These are phyloP conservation scores for Plicaturopsis crispa DNA, from an alignment of 768 basidiomycete genomes.

Conservation along the genomic window DNA sequence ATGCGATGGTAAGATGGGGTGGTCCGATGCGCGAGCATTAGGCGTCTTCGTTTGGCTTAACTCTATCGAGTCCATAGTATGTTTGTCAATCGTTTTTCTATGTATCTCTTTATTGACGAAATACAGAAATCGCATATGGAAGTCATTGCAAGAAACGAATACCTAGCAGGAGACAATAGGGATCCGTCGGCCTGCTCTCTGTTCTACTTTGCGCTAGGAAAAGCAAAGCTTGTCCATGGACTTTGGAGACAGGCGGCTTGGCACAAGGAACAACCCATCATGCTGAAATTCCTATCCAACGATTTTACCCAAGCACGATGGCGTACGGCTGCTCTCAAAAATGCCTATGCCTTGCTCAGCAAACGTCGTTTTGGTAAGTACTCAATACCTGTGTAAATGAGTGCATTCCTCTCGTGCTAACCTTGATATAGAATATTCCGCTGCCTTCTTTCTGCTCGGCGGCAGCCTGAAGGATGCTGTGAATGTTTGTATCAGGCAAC, in stretches of 20 bases:
- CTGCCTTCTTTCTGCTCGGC: slow-evolving; percentile 94
- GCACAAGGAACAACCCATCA: slow-evolving; percentile 82
- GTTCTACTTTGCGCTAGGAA: slow-evolving; percentile 92
- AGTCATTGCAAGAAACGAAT: slow-evolving; percentile 84
- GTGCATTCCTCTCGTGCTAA: slow-evolving; percentile 4
- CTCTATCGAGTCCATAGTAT: slow-evolving; percentile 70
- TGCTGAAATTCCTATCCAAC: slow-evolving; percentile 90
- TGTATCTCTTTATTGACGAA: not conserved
- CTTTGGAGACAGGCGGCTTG: slow-evolving; percentile 94
- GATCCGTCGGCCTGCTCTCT: slow-evolving; percentile 88
- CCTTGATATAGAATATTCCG: slow-evolving; percentile 76
- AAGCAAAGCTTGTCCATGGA: slow-evolving; percentile 86
- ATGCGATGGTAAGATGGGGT: slow-evolving; percentile 81
- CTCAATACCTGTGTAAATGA: not conserved
- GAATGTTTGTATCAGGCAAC: slow-evolving; percentile 79
- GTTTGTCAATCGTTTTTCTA: slow-evolving; percentile 15
- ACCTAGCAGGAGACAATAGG: slow-evolving; percentile 78
- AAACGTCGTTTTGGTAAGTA: slow-evolving; percentile 86
- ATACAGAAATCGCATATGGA: slow-evolving; percentile 76
- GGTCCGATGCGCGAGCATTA: slow-evolving; percentile 81
- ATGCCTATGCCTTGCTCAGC: slow-evolving; percentile 85
- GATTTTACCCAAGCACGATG: slow-evolving; percentile 81
- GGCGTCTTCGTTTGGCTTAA: slow-evolving; percentile 88
- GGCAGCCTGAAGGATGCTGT: slow-evolving; percentile 86
- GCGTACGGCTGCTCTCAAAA: slow-evolving; percentile 92